Evolutionary conservation across 192 early-diverging fungal genomes (phyloP).

Genomic region (Rhizophlyctis rosea): DNA sequence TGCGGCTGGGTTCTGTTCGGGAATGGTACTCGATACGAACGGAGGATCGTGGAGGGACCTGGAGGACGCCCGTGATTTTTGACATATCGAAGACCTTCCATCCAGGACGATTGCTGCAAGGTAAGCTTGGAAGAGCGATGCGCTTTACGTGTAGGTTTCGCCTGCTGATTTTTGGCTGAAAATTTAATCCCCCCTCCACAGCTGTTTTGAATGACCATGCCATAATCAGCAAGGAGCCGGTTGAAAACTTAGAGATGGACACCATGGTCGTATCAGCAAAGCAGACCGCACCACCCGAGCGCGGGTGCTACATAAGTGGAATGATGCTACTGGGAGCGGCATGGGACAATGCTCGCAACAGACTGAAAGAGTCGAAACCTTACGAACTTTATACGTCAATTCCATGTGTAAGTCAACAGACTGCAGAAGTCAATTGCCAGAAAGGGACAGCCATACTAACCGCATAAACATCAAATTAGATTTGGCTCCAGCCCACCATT

Average conservation of each 20-base stretch:
- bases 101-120: slow-evolving; percentile 17
- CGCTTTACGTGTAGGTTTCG: not conserved
- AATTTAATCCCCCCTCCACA: not conserved
- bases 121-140: too few relatives aligned
- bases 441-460: not conserved
- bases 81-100: slow-evolving; percentile 20
- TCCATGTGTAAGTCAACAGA: not conserved
- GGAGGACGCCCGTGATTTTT: slow-evolving; percentile 4
- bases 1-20: slow-evolving; percentile 8
- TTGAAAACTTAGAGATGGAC: slow-evolving; percentile 10
- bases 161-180: not conserved
- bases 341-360: slow-evolving; percentile 14
- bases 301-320: slow-evolving; percentile 16
- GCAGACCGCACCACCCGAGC: slow-evolving; percentile 23
- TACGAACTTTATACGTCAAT: not conserved
- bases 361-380: slow-evolving; percentile 13
- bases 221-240: not conserved
- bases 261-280: slow-evolving; percentile 16
- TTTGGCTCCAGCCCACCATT: not conserved
- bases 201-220: not conserved
- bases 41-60: not conserved
- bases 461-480: not conserved
- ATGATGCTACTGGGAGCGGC: slow-evolving; percentile 15
- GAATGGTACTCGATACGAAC: slow-evolving; percentile 8
- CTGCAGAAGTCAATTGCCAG: not conserved